A percentile compares a stretch with the other conserved stretches of the same genome.
These are phyloP conservation scores for Posidonia australis DNA, from an alignment of 106 monocot species.

Conservation along the genomic window DNA sequence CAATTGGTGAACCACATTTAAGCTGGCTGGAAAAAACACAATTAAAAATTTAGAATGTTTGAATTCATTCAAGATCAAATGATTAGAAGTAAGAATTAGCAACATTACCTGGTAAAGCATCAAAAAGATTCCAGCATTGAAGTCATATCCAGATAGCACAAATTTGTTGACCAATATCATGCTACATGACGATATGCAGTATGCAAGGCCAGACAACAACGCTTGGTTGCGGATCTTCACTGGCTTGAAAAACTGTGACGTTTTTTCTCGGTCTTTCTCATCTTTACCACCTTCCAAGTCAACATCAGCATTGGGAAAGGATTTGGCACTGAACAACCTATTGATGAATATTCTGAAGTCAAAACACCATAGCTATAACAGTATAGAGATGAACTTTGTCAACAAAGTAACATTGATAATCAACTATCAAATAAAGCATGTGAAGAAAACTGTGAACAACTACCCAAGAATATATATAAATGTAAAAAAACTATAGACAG, in stretches of 20 bases:
- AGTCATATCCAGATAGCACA: conserved; percentile 80
- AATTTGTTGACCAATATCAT: conserved; percentile 98
- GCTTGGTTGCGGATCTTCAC: conserved; percentile 65
- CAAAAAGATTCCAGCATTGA: conserved; percentile 83
- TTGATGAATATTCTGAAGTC: not conserved
- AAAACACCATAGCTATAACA: conserved; percentile 25
- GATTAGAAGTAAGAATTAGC: not conserved
- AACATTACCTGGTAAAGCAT: conserved; percentile 88
- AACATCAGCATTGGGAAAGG: conserved; percentile 28
- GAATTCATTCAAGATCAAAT: not conserved
- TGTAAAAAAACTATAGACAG: too few relatives aligned
- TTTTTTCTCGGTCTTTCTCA: conserved; percentile 26
- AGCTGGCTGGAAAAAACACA: not conserved
- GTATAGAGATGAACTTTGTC: conserved; percentile 12
- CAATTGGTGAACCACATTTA: not conserved
- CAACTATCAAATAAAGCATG: too few relatives aligned
- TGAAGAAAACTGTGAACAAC: too few relatives aligned
- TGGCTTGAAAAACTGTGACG: conserved; percentile 22
- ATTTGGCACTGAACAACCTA: conserved; percentile 6
- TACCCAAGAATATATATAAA: too few relatives aligned
- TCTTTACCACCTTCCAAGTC: conserved; percentile 66
- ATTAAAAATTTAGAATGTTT: not conserved
- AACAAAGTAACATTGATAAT: too few relatives aligned
- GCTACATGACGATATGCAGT: conserved; percentile 94
- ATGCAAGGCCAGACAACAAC: conserved; percentile 79